phyloP scores from a whole-genome alignment of 1,139 yeast species.

The Scheffersomyces illinoinensis region DNA sequence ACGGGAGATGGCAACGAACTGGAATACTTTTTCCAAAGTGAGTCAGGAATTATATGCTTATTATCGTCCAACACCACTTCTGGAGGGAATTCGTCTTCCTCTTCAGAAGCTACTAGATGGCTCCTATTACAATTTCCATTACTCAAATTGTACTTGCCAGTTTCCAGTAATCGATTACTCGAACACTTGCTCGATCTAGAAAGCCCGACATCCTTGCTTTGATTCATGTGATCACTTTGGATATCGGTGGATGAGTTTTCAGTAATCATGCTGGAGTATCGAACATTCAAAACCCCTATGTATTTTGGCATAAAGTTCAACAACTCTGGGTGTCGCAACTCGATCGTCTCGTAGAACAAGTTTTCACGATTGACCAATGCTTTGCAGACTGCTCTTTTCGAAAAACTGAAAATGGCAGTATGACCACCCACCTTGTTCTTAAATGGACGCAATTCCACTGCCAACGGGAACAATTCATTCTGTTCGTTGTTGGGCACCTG shows the following conservation, averaged over 20 bases:
- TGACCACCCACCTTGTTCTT: constrained; percentile 97
- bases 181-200: neutral
- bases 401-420: constrained; percentile 91
- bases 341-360: constrained; percentile 87
- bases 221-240: neutral
- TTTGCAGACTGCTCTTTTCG: constrained; percentile 93
- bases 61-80: constrained; percentile 89
- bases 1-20: constrained; percentile 54
- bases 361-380: constrained; percentile 89
- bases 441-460: constrained; percentile 86
- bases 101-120: constrained; percentile 2
- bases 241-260: constrained; percentile 18
- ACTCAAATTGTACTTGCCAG: neutral
- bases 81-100: constrained; percentile 49
- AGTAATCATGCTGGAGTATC: constrained; percentile 59
- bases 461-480: constrained; percentile 51
- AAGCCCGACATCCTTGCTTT: neutral
- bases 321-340: constrained; percentile 71
- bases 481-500: neutral
- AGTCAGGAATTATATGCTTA: constrained; percentile 83
- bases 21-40: constrained; percentile 65
- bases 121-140: neutral
- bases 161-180: neutral
- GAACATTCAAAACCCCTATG: constrained; percentile 89
- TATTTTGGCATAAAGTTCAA: constrained; percentile 87